Base-by-base conservation (phyloP, 1,284 basidiomycete species). In the Trametes polyzona region DNA sequence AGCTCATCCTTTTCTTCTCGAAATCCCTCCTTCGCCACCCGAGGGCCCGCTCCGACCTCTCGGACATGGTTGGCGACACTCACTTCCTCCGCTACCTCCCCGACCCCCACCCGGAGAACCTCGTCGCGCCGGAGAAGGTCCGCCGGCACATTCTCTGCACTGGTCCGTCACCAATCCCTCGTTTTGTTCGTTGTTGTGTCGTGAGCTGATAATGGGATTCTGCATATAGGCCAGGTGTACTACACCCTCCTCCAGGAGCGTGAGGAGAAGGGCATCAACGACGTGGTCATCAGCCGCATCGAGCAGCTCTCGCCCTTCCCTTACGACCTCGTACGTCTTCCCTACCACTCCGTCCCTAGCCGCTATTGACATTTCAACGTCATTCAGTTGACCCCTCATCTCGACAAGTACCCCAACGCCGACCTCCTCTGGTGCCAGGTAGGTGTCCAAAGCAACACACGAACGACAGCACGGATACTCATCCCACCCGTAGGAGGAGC, bases 271-370 rank as follows among this genome's bases (percentile, higher is more conserved):
- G 92, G 92, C 29, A 90, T 96, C 79, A 92, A 92, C 67, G 91
- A 99, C 69, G 83, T 98, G 58, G 96, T 90, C 27, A 98, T 99
- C 69, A 95, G 93, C 68, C 83, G 97, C 53, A 73, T 99, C 48
- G 97, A 99, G 75, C 96, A 99, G 77, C 69, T 98, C 55, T 94
- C 92, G 41, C 97, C 96, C 1, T 92, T 99, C 83, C 96, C 97
- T 44, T 98, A 98, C 73, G 95, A 98, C 68, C 75, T 94, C 54
- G 87, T 94, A 69, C 39, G 74, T 32, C 23, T 63, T 27, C 19
- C 26, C 33, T 48, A 12, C 24, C 46, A 44, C 14, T 42, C 29
- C 14, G 8, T 9, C 5, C 9, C 4, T 4, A 16, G 7, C 24
- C 17, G 6, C 8, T 19, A 6, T 37, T 30, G 47, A 63, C 46